Evolutionary conservation across 2,329 filamentous ascomycete genomes (phyloP).

Genomic region (Nothomitra cinnamomea): DNA sequence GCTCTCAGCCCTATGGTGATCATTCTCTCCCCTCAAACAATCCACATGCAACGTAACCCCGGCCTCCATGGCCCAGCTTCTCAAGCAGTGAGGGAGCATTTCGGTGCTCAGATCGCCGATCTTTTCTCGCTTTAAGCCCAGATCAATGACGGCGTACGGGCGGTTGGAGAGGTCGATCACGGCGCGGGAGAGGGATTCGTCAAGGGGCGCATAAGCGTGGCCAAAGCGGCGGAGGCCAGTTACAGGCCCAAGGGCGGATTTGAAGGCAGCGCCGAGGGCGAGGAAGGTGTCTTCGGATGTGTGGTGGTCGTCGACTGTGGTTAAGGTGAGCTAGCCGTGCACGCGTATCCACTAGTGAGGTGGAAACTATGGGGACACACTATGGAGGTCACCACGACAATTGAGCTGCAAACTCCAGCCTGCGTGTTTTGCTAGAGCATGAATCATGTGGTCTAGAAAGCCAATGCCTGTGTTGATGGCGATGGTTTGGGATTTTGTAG

Average conservation of each 20-base stretch:
- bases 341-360: too few relatives aligned
- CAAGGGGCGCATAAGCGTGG: constrained; percentile 78
- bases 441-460: constrained; percentile 97
- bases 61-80: constrained; percentile 84
- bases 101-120: constrained; percentile 85
- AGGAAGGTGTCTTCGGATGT: constrained; percentile 92
- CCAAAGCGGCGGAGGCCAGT: constrained; percentile 81
- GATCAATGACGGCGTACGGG: constrained; percentile 66
- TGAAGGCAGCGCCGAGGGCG: constrained; percentile 74
- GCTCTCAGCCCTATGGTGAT: constrained; percentile 90
- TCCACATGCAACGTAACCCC: constrained; percentile 92
- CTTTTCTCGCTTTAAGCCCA: constrained; percentile 79
- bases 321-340: neutral
- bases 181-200: constrained; percentile 84
- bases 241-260: constrained; percentile 57
- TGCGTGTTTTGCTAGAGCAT: constrained; percentile 87
- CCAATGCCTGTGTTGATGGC: constrained; percentile 85
- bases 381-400: constrained; percentile 81
- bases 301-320: constrained; percentile 88
- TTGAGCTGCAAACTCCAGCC: constrained; percentile 79
- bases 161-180: constrained; percentile 92
- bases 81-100: constrained; percentile 92
- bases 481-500: constrained; percentile 71
- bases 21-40: constrained; percentile 77
- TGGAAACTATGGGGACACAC: constrained; percentile 35